These are phyloP conservation scores for Aeminium ludgeri DNA, from an alignment of 495 filamentous ascomycete genomes.

Conservation along the genomic window DNA sequence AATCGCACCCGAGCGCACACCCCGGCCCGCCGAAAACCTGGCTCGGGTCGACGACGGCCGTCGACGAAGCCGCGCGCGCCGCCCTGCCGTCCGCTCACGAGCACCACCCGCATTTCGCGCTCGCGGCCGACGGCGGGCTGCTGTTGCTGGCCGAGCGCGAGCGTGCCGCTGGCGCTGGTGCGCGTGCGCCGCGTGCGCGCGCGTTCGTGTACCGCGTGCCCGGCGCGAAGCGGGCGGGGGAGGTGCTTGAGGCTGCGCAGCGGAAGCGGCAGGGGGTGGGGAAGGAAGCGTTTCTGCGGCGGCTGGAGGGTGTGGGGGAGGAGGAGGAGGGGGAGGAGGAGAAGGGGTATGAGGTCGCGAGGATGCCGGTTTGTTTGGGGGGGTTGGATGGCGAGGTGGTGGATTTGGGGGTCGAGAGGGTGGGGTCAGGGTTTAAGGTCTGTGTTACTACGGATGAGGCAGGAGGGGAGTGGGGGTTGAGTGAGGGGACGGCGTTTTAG, in stretches of 20 bases:
- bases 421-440: too few species aligned
- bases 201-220: slow-evolving; percentile 9
- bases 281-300: background rate
- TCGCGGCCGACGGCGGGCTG: slow-evolving; percentile 3
- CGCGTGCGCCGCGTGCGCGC: slow-evolving; percentile 4
- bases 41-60: background rate
- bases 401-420: too few species aligned
- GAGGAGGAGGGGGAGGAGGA: too few species aligned
- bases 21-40: too few species aligned
- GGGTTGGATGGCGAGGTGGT: background rate
- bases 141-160: slow-evolving; percentile 10
- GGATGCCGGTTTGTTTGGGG: background rate
- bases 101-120: slow-evolving; percentile 7
- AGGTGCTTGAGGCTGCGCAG: background rate
- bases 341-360: slow-evolving; percentile 1
- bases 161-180: slow-evolving; percentile 3
- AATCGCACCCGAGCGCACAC: slow-evolving; percentile 8
- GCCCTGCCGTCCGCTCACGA: slow-evolving; percentile 13
- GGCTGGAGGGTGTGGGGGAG: too few species aligned
- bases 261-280: background rate
- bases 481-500: too few species aligned
- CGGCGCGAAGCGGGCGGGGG: background rate
- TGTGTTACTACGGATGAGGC: too few species aligned
- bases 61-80: slow-evolving; percentile 4
- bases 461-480: too few species aligned